phyloP scores from a whole-genome alignment of 2,329 filamentous ascomycete genomes.

The Seiridium cupressi region DNA sequence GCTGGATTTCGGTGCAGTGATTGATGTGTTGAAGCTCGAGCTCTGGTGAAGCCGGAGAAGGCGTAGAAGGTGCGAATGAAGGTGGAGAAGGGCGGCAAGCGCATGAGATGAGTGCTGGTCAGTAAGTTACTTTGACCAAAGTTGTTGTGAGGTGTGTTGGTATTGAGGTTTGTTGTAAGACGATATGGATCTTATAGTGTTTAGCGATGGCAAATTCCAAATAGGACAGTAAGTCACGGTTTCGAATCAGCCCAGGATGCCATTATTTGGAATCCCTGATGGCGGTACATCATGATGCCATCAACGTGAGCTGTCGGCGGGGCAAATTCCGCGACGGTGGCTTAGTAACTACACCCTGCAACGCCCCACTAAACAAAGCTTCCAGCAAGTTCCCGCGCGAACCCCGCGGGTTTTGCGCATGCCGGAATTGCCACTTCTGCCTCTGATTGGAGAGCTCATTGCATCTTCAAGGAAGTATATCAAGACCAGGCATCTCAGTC shows the following conservation, averaged over 20 bases:
- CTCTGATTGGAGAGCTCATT: not conserved
- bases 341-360: not conserved
- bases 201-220: not conserved
- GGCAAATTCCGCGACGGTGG: not conserved
- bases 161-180: not conserved
- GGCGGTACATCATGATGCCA: not conserved
- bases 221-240: too few species aligned
- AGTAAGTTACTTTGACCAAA: not conserved
- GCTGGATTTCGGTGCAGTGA: constrained; percentile 18
- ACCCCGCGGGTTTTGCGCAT: not conserved
- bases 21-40: constrained; percentile 27
- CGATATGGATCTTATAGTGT: not conserved
- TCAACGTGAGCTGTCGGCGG: not conserved
- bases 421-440: not conserved
- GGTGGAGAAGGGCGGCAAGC: constrained; percentile 45
- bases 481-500: not conserved
- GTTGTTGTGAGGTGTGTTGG: not conserved
- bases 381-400: not conserved
- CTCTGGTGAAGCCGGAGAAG: constrained; percentile 43
- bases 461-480: not conserved
- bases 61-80: constrained; percentile 44
- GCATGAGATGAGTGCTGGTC: constrained; percentile 36
- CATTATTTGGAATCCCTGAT: not conserved
- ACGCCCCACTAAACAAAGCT: too few species aligned
- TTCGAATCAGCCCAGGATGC: too few species aligned